Base-by-base conservation (phyloP, 768 basidiomycete genomes). In the Ramaria sp. region DNA sequence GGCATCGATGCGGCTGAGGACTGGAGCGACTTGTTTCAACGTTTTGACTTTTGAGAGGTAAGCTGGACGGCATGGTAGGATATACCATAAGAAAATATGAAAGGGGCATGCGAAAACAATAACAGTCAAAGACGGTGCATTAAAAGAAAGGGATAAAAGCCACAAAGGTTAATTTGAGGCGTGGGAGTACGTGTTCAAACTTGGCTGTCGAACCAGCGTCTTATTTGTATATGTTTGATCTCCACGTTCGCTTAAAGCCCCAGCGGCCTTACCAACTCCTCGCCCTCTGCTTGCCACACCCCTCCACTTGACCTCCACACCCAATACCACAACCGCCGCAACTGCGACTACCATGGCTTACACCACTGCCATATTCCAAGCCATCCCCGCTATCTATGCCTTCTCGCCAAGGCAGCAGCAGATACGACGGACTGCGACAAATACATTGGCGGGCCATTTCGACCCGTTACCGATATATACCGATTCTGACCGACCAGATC, bases 371-470 rank as follows among this genome's bases (percentile, higher is more conserved):
- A 33, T 57, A 33, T 57, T 57, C 17, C 45, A 47, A 19, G 38
- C n/a, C 34, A 47, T 57, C 30, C 55, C 55, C 13, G 45, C 46
- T 3, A 15, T 57, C 34, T 57, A 57, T 22, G 27, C 37, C n/a
- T 19, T 50, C 34, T 13, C 37, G 46, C 55, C 55, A 37, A n/a
- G 45, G 27, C 22, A 50, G 13, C 42, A 56, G 34, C 47, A 50
- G 31, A 33, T 37, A 22, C 45, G 55, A 38, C 45, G 55, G 1
- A 57, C 55, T 7, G 55, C 55, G 3, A 57, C 55, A 20, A 57
- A 47, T n/a, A 57, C 48, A 27, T 49, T 57, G 46, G 55, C 55
- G 2, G 55, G 55, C 1, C 31, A 20, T 30, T 57, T 57, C 37
- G 55, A 57, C 38, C 55, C 55, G 20, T 41, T 34, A 12, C 55